Conservation (phyloP, 352 stramenopile genomes). For the Globisporangium okanoganense region DNA sequence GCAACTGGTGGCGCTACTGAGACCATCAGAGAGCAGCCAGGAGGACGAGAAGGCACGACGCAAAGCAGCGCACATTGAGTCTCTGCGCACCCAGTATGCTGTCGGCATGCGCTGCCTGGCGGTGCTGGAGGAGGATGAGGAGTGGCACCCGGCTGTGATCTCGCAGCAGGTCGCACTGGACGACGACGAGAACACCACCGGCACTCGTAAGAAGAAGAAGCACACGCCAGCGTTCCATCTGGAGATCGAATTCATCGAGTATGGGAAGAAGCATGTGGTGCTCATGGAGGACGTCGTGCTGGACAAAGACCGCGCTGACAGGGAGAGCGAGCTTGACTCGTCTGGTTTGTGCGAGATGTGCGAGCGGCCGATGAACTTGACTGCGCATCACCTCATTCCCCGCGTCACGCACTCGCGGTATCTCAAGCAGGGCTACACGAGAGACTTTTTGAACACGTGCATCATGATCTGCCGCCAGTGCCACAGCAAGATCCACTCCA, state of each 20-base stretch:
- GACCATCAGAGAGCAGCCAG: slow-evolving; percentile 13
- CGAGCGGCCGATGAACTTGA: slow-evolving; percentile 89
- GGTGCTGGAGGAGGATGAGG: slow-evolving; percentile 61
- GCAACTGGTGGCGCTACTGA: slow-evolving; percentile 19
- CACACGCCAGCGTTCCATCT: slow-evolving; percentile 15
- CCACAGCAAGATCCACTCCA: slow-evolving; percentile 89
- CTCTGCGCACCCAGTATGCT: slow-evolving; percentile 43
- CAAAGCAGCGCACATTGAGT: slow-evolving; percentile 12
- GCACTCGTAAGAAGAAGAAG: slow-evolving; percentile 19
- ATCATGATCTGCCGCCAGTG: slow-evolving; percentile 91
- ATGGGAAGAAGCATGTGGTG: slow-evolving; percentile 64
- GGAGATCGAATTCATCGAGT: slow-evolving; percentile 77
- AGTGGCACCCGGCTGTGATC: slow-evolving; percentile 72
- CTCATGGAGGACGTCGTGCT: slow-evolving; percentile 59
- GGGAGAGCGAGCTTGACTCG: slow-evolving; percentile 37
- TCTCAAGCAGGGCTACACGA: slow-evolving; percentile 71
- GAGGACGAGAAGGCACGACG: slow-evolving; percentile 22
- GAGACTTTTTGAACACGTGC: slow-evolving; percentile 79
- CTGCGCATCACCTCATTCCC: slow-evolving; percentile 92
- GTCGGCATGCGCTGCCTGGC: slow-evolving; percentile 58
- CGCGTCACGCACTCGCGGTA: slow-evolving; percentile 78
- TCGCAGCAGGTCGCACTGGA: slow-evolving; percentile 25
- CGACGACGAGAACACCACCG: slow-evolving; percentile 7
- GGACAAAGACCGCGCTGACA: slow-evolving; percentile 67
- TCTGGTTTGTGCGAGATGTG: slow-evolving; percentile 85